A percentile compares a stretch with the other conserved stretches of the same genome.
Evolutionary conservation across 1,139 yeast species (phyloP).

Genomic region (Suhomyces chickasaworum): DNA sequence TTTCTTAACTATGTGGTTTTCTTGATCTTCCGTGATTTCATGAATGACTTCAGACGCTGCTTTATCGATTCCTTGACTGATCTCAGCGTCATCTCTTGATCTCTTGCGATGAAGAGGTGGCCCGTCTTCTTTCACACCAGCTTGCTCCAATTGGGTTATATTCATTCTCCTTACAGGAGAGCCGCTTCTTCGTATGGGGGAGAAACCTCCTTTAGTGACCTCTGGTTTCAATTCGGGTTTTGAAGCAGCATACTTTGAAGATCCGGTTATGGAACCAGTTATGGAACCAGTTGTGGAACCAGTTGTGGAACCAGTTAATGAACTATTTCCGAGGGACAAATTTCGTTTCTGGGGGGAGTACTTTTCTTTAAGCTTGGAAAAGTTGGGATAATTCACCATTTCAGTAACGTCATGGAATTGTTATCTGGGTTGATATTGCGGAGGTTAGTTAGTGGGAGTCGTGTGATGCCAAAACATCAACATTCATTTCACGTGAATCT

Average conservation of each 20-base stretch:
- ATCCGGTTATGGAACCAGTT: not conserved
- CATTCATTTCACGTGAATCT: too few relatives aligned
- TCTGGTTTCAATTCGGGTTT: constrained; percentile 5
- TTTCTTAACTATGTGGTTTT: constrained; percentile 8
- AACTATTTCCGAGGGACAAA: constrained; percentile 7
- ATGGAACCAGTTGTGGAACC: too few relatives aligned
- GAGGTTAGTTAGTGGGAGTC: too few relatives aligned
- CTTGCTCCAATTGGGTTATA: constrained; percentile 33
- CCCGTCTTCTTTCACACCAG: not conserved
- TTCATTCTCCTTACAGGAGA: constrained; percentile 38
- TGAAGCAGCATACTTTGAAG: not conserved
- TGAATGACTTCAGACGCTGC: constrained; percentile 6
- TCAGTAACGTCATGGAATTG: not conserved
- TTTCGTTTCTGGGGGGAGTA: constrained; percentile 21
- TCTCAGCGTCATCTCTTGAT: constrained; percentile 5
- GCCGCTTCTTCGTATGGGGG: constrained; percentile 40
- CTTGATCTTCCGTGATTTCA: constrained; percentile 4
- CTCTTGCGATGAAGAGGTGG: not conserved
- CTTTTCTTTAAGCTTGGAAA: constrained; percentile 19
- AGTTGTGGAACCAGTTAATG: too few relatives aligned
- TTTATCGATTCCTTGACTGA: constrained; percentile 9
- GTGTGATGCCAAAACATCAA: too few relatives aligned
- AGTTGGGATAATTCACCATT: constrained; percentile 14
- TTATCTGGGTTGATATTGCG: not conserved
- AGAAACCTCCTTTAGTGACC: constrained; percentile 15